Evolutionary conservation across 2,329 filamentous ascomycete genomes (phyloP), one percentile per base, ranked within the genome.

Genomic region (Alternaria novae-zelandiae): DNA sequence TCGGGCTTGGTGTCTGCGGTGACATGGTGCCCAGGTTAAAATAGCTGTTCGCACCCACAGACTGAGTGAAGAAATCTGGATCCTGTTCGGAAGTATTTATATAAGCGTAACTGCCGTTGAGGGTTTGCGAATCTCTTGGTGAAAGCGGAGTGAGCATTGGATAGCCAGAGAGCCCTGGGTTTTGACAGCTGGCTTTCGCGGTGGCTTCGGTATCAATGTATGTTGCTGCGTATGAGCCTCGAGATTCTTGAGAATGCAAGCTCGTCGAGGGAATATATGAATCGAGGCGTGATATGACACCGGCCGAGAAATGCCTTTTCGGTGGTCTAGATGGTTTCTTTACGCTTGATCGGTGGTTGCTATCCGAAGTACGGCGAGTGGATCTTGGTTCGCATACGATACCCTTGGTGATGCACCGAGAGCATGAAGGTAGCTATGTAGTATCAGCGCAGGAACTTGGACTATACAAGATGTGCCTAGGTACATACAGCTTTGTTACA

Each of bases 331-430:
- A 70, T 44, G 70, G 60, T 53, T 75, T 78, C 57, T 71, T 75
- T 25, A 59, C 59, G 15, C 71, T 66, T n/a, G 67, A 66, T 43
- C 74, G 73, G 62, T 78, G 73, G 64, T 62, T 74, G 64, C 70
- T 76, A 46, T 78, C 77, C 51, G 78, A 76, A 49, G 78, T 78
- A 49, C 78, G 74, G 30, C 78, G 73, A n/a, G 78, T 79, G 13
- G 77, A 79, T 55, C 78, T 70, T 25, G 78, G 76, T 51, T 78
- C 72, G 60, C 78, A 80, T 32, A 70, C 72, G 28, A 79, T 75
- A 32, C 76, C 77, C 61, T 80, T 80, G 30, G 69, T 69, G 13
- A 74, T 73, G 60, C 77, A 80, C 43, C 77, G 72, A 28, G 77
- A 78, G 64, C 78, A 80, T 44, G 78, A 74, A 25, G 78, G 78